phyloP scores from a whole-genome alignment of 768 basidiomycete genomes.

The Rhodotorula toruloides region DNA sequence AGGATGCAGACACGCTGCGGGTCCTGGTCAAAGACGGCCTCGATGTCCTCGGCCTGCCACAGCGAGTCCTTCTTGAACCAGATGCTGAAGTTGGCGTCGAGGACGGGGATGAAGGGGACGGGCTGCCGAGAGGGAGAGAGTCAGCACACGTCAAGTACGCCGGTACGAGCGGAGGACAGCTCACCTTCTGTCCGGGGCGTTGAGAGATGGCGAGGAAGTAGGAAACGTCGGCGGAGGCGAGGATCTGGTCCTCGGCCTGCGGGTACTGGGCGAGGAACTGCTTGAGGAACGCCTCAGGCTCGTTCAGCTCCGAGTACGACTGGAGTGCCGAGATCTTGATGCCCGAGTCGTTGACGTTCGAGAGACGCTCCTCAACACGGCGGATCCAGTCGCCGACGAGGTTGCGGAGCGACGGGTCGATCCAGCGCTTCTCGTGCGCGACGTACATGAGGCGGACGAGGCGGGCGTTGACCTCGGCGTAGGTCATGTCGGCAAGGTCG shows the following conservation, averaged over 20 bases:
- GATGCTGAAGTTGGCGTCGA: conserved; percentile 87
- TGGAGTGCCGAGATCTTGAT: conserved; percentile 75
- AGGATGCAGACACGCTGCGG: conserved; percentile 96
- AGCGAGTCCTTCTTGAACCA: conserved; percentile 99
- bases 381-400: conserved; percentile 94
- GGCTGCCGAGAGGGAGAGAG: conserved; percentile 49
- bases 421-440: conserved; percentile 82
- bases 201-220: conserved; percentile 96
- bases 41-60: conserved; percentile 96
- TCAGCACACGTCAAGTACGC: neutral
- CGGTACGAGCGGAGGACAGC: conserved; percentile 19
- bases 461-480: conserved; percentile 87
- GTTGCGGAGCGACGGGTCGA: conserved; percentile 84
- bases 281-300: conserved; percentile 68
- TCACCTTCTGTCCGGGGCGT: conserved; percentile 80
- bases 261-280: conserved; percentile 78
- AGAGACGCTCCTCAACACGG: conserved; percentile 55
- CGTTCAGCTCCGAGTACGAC: conserved; percentile 76
- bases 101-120: conserved; percentile 92
- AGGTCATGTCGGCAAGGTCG: conserved; percentile 94
- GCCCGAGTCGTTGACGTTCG: conserved; percentile 47
- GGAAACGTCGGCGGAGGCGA: conserved; percentile 86
- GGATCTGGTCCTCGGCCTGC: conserved; percentile 71
- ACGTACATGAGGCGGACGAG: conserved; percentile 95
- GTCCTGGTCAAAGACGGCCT: conserved; percentile 97